A percentile compares a stretch with the other conserved stretches of the same genome.
Conservation (phyloP, 176 grass and related monocot species). For the Calamus simplicifolius region DNA sequence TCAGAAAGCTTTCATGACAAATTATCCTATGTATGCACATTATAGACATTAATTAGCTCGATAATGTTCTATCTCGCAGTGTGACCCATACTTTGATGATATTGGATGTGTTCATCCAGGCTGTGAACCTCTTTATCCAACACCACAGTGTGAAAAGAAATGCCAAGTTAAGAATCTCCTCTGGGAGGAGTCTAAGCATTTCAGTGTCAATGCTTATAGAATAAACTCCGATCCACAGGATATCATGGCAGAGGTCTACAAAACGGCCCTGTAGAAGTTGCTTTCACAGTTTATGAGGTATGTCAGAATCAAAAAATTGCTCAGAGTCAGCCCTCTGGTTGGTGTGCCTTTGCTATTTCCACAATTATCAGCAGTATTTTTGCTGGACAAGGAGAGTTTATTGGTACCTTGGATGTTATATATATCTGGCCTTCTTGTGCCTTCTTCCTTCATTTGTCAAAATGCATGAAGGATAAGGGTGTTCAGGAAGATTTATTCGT, state of each 20-base stretch:
- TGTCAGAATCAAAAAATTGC: not conserved
- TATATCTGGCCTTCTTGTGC: not conserved
- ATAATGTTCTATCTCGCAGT: constrained; percentile 37
- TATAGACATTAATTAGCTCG: not conserved
- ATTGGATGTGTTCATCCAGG: constrained; percentile 68
- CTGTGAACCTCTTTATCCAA: constrained; percentile 73
- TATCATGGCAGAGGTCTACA: constrained; percentile 84
- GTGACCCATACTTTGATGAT: constrained; percentile 92
- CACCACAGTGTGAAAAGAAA: constrained; percentile 71
- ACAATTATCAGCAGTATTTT: no score
- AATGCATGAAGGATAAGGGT: no score
- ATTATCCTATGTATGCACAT: not conserved
- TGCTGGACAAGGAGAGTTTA: no score
- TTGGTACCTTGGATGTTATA: no score
- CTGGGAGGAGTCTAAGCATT: constrained; percentile 77
- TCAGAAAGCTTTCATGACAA: no score
- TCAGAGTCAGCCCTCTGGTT: no score
- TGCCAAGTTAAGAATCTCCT: constrained; percentile 73
- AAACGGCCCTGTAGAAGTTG: constrained; percentile 85
- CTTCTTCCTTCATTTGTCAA: not conserved
- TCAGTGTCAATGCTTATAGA: constrained; percentile 60
- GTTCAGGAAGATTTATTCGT: no score
- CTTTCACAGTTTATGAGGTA: constrained; percentile 92
- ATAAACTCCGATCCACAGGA: constrained; percentile 50
- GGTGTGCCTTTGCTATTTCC: no score